Base-by-base conservation (phyloP, 139 green algal species). In the Tetraselmis striata region DNA sequence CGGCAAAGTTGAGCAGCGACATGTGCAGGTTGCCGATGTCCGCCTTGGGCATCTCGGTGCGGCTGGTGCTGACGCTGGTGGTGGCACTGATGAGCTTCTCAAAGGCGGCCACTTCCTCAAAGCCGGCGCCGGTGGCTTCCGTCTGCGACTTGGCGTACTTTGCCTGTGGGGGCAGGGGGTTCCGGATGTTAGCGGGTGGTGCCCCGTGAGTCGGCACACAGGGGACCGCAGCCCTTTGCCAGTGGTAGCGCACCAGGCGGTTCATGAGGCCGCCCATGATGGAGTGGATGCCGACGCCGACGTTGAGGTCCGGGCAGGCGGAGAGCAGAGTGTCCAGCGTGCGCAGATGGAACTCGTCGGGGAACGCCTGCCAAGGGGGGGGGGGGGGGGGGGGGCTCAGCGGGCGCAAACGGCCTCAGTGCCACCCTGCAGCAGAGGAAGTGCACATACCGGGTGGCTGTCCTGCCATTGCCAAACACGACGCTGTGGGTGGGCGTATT, bases 301-400 rank as follows among this genome's bases (percentile, higher is more conserved):
- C 95, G 0, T 98, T 92, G 85, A 99, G 91, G 83, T 95, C 82
- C 22, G 93, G 92, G 83, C 96, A 92, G 31, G 94, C 90, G 2
- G 84, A 92, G 79, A 99, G 88, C 78, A 99, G 86, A 22, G 84
- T 80, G 45, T 94, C 87, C 79, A 99, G 87, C 1, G 95, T 98
- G 77, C 93, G 90, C 77, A 99, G 82, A 88, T 99, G 96, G 88
- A 96, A 99, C 77, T 97, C 93, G 83, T 98, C 96, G 1, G 96
- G 94, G 87, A 98, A 98, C 32, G 84, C 88, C 83, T 91, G 86
- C 75, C 11, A 11, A 67, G 18, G 45, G 18, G 45, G 11, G n/a
- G n/a, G n/a, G n/a, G n/a, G n/a, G n/a, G n/a, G n/a, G n/a, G n/a
- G n/a, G n/a, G n/a, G n/a, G n/a, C n/a, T n/a, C n/a, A n/a, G n/a